Evolutionary conservation across 2,329 filamentous ascomycete genomes (phyloP).

Genomic region (Pyricularia grisea): DNA sequence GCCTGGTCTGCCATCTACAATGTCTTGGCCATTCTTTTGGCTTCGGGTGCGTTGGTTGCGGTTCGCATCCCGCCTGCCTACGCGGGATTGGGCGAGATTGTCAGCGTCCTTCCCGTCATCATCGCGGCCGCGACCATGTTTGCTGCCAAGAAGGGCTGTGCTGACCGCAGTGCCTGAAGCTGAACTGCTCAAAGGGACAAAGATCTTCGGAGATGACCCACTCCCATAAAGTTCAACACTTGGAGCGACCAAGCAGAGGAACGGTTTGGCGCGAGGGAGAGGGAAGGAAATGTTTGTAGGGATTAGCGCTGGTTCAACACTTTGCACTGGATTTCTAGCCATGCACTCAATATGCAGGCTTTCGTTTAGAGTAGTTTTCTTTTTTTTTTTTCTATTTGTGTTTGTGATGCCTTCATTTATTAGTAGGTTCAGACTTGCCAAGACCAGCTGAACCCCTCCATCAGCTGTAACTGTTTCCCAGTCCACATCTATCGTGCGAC

Average conservation of each 20-base stretch:
- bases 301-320: background rate
- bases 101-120: conserved; percentile 56
- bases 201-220: background rate
- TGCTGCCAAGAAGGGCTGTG: background rate
- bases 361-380: no score
- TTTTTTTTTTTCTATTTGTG: no score
- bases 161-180: no score
- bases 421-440: no score
- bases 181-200: background rate
- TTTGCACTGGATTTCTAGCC: no score
- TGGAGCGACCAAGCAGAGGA: background rate
- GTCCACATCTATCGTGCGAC: no score
- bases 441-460: no score
- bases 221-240: conserved; percentile 1
- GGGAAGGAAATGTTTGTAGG: no score
- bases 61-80: conserved; percentile 36
- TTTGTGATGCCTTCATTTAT: no score
- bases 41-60: conserved; percentile 46
- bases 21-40: conserved; percentile 48
- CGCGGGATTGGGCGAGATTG: conserved; percentile 55
- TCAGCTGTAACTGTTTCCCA: no score
- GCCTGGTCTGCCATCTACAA: conserved; percentile 55
- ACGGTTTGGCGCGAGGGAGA: background rate
- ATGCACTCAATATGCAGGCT: no score
- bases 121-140: conserved; percentile 11